Percentiles rank a stretch among this genome's conserved stretches.
These are phyloP conservation scores for Solanum gracilifrons DNA, from an alignment of 257 asterid genomes.

Conservation along the genomic window DNA sequence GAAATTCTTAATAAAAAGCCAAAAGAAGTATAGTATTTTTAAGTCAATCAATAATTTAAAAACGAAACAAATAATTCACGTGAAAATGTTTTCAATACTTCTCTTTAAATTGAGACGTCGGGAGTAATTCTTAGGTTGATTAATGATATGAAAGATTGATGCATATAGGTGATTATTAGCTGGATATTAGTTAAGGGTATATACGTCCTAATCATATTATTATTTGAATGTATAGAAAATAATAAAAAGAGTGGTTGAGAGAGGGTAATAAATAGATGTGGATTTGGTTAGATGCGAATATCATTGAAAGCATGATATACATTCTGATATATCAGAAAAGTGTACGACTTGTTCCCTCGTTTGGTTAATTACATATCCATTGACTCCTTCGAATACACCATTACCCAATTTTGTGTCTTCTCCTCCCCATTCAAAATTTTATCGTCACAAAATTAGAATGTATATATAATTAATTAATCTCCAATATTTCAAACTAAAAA, in stretches of 20 bases:
- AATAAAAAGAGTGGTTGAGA: not conserved
- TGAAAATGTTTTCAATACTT: too few relatives aligned
- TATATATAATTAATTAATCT: not conserved
- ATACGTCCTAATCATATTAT: not conserved
- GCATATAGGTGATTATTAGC: not conserved
- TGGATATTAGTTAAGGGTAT: not conserved
- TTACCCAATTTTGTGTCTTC: not conserved
- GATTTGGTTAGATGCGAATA: too few relatives aligned
- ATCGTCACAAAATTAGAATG: too few relatives aligned
- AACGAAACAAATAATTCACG: too few relatives aligned
- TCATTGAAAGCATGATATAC: too few relatives aligned
- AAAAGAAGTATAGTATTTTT: accelerated
- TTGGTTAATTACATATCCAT: not conserved
- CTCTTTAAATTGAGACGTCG: too few relatives aligned
- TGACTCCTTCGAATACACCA: not conserved
- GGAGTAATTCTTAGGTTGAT: not conserved
- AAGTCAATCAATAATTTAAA: too few relatives aligned
- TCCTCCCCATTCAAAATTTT: too few relatives aligned
- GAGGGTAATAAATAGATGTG: not conserved
- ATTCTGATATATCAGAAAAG: too few relatives aligned
- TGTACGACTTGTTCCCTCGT: not conserved
- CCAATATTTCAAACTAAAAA: too few relatives aligned
- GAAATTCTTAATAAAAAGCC: too few relatives aligned
- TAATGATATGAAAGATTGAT: not conserved
- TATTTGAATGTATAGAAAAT: not conserved